phyloP scores from a whole-genome alignment of 495 filamentous ascomycete genomes.

The Tuber magnatum region DNA sequence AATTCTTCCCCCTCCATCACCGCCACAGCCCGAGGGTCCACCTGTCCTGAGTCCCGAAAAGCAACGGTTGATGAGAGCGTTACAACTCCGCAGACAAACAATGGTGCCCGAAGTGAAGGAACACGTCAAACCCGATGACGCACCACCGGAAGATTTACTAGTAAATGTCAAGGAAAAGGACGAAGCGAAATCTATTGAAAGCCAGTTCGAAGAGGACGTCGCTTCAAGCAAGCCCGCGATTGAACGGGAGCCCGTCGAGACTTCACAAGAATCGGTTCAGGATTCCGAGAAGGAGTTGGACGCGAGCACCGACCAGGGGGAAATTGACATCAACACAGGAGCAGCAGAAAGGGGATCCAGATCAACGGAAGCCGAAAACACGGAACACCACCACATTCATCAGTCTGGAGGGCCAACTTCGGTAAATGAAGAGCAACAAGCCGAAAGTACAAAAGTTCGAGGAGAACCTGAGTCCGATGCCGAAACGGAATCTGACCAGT shows the following conservation, averaged over 20 bases:
- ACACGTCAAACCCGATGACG: conserved; percentile 26
- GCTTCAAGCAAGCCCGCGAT: neutral
- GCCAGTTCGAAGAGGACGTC: conserved; percentile 14
- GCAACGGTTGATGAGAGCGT: conserved; percentile 81
- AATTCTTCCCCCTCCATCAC: conserved; percentile 45
- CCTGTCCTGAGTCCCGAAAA: conserved; percentile 78
- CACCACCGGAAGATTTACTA: conserved; percentile 12
- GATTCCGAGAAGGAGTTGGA: neutral
- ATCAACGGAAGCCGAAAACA: neutral
- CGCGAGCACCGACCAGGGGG: conserved; percentile 13
- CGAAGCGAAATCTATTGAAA: conserved; percentile 32
- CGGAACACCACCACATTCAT: neutral
- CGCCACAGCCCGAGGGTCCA: conserved; percentile 43
- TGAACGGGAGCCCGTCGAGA: neutral
- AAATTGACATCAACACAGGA: neutral
- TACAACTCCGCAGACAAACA: conserved; percentile 75
- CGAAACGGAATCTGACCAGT: conserved; percentile 33
- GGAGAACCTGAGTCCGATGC: conserved; percentile 34
- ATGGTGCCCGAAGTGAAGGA: conserved; percentile 37
- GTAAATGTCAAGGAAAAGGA: conserved; percentile 32
- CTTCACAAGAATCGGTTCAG: neutral
- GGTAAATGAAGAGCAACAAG: conserved; percentile 18
- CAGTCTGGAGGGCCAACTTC: neutral
- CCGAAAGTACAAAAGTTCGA: conserved; percentile 31
- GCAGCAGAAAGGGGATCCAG: neutral